Percentiles rank a stretch among this genome's conserved stretches.
Evolutionary conservation across 2,329 filamentous ascomycete species (phyloP).

Genomic region (Chaetomium olivaceum): DNA sequence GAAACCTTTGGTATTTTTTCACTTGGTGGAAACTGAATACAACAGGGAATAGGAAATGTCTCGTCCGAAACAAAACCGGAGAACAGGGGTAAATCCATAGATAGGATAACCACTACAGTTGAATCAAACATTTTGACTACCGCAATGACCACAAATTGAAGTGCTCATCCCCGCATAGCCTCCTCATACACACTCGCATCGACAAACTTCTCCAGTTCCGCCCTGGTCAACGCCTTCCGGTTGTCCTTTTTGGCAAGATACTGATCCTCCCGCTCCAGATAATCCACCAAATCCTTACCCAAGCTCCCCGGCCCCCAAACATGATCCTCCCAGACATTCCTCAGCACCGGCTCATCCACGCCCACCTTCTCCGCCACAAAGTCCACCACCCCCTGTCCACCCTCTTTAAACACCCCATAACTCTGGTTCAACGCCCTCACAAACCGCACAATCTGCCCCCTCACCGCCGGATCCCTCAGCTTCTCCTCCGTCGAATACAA

Average conservation of each 20-base stretch:
- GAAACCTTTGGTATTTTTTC: no score
- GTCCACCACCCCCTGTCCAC: conserved; percentile 34
- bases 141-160: no score
- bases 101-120: no score
- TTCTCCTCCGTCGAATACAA: conserved; percentile 39
- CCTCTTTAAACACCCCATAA: conserved; percentile 34
- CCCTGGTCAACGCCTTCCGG: conserved; percentile 18
- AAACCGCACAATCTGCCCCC: conserved; percentile 38
- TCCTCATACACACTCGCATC: conserved; percentile 26
- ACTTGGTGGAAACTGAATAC: no score
- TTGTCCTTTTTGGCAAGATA: conserved; percentile 19
- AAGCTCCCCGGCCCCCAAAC: conserved; percentile 21
- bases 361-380: background rate
- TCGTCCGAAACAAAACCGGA: no score
- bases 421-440: conserved; percentile 37
- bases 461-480: conserved; percentile 34
- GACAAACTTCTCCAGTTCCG: conserved; percentile 23
- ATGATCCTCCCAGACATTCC: conserved; percentile 24
- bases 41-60: no score
- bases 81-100: no score
- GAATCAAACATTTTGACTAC: no score
- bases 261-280: conserved; percentile 20
- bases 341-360: conserved; percentile 21
- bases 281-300: conserved; percentile 17
- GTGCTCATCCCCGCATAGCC: conserved; percentile 6